These are phyloP conservation scores for Salix koriyanagi DNA, from an alignment of 345 rosid species.

Conservation along the genomic window DNA sequence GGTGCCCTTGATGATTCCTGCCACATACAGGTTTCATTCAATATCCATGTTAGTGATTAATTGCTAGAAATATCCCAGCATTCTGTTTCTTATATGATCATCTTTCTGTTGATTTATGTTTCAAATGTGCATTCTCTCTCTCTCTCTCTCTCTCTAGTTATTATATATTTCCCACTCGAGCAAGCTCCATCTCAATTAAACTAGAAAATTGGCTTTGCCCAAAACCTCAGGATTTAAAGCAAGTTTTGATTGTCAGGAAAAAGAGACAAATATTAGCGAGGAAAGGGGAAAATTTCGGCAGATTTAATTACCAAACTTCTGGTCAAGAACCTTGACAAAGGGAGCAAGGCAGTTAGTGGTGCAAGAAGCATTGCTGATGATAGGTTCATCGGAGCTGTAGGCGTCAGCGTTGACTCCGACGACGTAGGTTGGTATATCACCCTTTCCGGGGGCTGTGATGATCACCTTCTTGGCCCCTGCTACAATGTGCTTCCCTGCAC, in stretches of 20 bases:
- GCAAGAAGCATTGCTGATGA: slow-evolving; percentile 98
- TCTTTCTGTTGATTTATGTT: too few species aligned
- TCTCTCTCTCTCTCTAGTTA: neutral
- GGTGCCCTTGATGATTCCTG: slow-evolving; percentile 96
- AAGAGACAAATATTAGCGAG: neutral
- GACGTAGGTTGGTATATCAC: slow-evolving; percentile 93
- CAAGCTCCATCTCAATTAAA: neutral
- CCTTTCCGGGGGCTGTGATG: slow-evolving; percentile 96
- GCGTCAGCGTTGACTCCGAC: slow-evolving; percentile 89
- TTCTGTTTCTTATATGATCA: too few species aligned
- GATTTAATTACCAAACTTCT: slow-evolving; percentile 67
- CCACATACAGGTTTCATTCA: neutral
- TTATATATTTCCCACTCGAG: neutral
- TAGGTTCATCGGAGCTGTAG: slow-evolving; percentile 65
- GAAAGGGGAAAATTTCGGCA: neutral
- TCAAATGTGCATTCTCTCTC: neutral
- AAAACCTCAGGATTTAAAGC: neutral
- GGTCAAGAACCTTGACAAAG: slow-evolving; percentile 97
- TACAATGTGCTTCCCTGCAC: slow-evolving; percentile 88
- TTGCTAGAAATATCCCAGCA: neutral
- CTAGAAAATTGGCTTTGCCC: neutral
- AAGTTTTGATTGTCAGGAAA: neutral
- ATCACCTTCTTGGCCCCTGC: slow-evolving; percentile 98
- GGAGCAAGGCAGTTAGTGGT: slow-evolving; percentile 99
- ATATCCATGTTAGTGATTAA: neutral